Percentiles rank a stretch among this genome's conserved stretches.
Evolutionary conservation across 1,284 basidiomycete species (phyloP).

Genomic region (Marasmius fiardii): DNA sequence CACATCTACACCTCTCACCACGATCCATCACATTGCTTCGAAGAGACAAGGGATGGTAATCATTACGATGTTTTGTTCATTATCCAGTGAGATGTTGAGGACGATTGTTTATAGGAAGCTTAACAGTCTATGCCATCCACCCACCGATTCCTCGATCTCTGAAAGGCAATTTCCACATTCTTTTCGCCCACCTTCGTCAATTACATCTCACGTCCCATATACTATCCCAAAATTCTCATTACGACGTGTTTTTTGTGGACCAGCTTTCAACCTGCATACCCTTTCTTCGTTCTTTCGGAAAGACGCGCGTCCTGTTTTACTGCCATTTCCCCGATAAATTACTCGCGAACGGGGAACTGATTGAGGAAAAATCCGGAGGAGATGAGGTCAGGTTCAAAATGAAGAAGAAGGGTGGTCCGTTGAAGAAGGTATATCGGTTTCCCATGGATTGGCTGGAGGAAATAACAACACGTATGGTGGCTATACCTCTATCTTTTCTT

Average conservation of each 20-base stretch:
- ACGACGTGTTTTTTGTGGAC: constrained; percentile 93
- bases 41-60: constrained; percentile 85
- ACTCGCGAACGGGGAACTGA: constrained; percentile 75
- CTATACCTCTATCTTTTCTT: neutral
- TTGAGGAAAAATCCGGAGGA: constrained; percentile 40
- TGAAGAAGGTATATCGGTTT: constrained; percentile 78
- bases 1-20: constrained; percentile 94
- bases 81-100: neutral
- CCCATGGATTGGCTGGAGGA: constrained; percentile 94
- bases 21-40: constrained; percentile 82
- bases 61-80: neutral
- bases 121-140: constrained; percentile 76
- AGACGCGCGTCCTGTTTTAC: constrained; percentile 89
- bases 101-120: constrained; percentile 56
- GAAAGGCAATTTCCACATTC: constrained; percentile 77
- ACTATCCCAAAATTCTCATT: constrained; percentile 43
- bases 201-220: constrained; percentile 74
- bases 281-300: constrained; percentile 64
- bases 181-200: constrained; percentile 88
- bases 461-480: constrained; percentile 74
- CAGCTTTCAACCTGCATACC: constrained; percentile 93
- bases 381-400: constrained; percentile 9
- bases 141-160: constrained; percentile 81
- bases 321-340: constrained; percentile 98
- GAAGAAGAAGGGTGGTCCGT: constrained; percentile 38